Evolutionary conservation across 108 stramenopile genomes (phyloP).

Genomic region (Cyclotella kingstonii): DNA sequence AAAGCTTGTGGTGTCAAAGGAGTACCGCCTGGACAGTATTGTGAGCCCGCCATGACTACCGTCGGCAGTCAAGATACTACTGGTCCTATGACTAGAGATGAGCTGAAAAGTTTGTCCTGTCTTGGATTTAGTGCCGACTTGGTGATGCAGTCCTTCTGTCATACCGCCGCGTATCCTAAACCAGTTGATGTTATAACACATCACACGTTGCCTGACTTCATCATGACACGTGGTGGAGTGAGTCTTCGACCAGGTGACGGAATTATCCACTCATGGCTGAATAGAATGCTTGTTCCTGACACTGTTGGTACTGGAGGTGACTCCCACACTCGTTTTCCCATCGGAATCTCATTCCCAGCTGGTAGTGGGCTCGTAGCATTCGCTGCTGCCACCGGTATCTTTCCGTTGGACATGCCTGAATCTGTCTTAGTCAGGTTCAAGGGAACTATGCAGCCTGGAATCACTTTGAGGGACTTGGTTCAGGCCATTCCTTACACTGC

Average conservation of each 20-base stretch:
- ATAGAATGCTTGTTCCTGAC: constrained; percentile 95
- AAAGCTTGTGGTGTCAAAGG: constrained; percentile 89
- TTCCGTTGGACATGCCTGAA: constrained; percentile 97
- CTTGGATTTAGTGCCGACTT: constrained; percentile 93
- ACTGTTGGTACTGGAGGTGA: constrained; percentile 97
- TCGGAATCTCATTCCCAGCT: constrained; percentile 96
- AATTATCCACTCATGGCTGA: constrained; percentile 97
- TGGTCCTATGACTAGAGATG: constrained; percentile 97
- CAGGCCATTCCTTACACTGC: constrained; percentile 96
- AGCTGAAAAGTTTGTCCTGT: constrained; percentile 90
- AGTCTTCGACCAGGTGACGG: constrained; percentile 95
- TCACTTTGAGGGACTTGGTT: constrained; percentile 94
- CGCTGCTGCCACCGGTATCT: constrained; percentile 93
- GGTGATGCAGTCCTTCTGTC: constrained; percentile 97
- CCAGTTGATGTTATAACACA: constrained; percentile 96
- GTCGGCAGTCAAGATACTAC: constrained; percentile 97
- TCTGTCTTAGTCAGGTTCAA: constrained; percentile 89
- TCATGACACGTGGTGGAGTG: constrained; percentile 92
- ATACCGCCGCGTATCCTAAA: constrained; percentile 97
- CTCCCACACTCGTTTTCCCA: constrained; percentile 95
- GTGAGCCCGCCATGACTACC: constrained; percentile 96
- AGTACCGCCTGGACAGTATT: constrained; percentile 87
- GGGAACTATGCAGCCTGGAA: constrained; percentile 93
- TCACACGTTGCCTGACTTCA: constrained; percentile 95
- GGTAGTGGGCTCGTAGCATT: constrained; percentile 94